Base-by-base conservation (phyloP, 1,284 basidiomycete species). In the Leccinum pachyderme region DNA sequence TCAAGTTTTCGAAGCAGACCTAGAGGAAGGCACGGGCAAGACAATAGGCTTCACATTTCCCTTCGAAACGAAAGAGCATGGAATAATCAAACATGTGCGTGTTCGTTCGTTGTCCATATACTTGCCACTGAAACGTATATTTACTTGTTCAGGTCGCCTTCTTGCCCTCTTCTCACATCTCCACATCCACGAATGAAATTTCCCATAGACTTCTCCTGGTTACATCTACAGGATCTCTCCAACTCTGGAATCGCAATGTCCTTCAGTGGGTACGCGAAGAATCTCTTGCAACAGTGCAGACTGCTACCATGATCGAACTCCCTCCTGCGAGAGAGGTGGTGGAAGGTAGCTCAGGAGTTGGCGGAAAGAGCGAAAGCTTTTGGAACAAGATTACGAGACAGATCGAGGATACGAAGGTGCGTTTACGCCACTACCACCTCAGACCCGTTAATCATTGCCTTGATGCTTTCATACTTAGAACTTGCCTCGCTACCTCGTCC, bases 181-280 rank as follows among this genome's bases (percentile, higher is more conserved):
- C 49, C 3, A 7, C 22, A 28, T 57, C 53, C 12, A 75, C 12
- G 66, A 70, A 55, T 72, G 75, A 50, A 70, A 71, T 54, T 71
- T 24, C 53, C 5, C 49, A 63, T 4, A 81, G 84, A 13, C 61
- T 86, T 4, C 71, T 88, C 15, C 56, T 94, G 33, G 85, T 86
- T 1, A 93, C 92, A 0, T 84, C 83, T 5, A 89, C 89, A 0
- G 93, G 93, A 9, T 79, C 91, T 0, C 66, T 97, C 9, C 92
- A 94, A 62, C 75, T 90, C 9, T 89, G 91, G 83, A 77, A 85
- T 47, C 79, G 83, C 31, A 78, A 85, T 43, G 67, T 77, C 45
- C 69, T 84, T 18, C 75, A 82, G 51, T 98, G 93, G 94, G 82
- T 81, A 0, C 78, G 93, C 41, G 94, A 98, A 67, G 95, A 98